Conservation (phyloP, 2,329 filamentous ascomycete species). For the Sordariomycetes sp. region DNA sequence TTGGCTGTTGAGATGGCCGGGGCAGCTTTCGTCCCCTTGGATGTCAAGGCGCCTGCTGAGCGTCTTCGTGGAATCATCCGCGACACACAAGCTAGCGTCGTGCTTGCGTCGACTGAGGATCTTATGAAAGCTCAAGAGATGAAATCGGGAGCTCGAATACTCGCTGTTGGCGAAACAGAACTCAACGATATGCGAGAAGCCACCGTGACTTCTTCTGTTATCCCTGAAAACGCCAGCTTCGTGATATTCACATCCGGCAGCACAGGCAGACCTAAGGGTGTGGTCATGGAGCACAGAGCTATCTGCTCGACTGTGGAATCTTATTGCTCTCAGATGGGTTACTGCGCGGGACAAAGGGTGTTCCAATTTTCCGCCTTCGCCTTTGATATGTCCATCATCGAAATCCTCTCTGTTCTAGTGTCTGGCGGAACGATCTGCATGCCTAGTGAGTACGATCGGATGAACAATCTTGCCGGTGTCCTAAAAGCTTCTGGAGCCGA, state of each 20-base stretch:
- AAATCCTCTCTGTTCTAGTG: background rate
- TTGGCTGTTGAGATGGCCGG: too few species aligned
- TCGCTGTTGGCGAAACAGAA: too few species aligned
- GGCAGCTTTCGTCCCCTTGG: too few species aligned
- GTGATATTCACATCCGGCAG: constrained; percentile 11
- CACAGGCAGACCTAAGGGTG: constrained; percentile 12
- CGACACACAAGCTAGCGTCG: too few species aligned
- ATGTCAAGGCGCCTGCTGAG: too few species aligned
- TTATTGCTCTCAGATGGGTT: constrained; percentile 27
- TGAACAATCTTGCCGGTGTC: constrained; percentile 39
- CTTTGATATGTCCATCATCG: constrained; percentile 3
- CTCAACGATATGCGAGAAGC: too few species aligned
- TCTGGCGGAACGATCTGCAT: constrained; percentile 25
- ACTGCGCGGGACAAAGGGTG: constrained; percentile 44
- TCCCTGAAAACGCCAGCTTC: too few species aligned
- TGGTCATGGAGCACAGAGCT: constrained; percentile 10
- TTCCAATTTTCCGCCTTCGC: constrained; percentile 4
- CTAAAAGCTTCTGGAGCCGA: constrained; percentile 31
- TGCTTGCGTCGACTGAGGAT: too few species aligned
- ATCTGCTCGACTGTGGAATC: constrained; percentile 2
- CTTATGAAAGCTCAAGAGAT: too few species aligned
- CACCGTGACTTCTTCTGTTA: too few species aligned
- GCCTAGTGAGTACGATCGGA: constrained; percentile 41
- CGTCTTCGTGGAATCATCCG: too few species aligned
- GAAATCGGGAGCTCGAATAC: too few species aligned